Evolutionary conservation across 148 eudicot species (phyloP), one percentile per base, ranked within the genome.

Genomic region (Tetragonia tetragonoides): DNA sequence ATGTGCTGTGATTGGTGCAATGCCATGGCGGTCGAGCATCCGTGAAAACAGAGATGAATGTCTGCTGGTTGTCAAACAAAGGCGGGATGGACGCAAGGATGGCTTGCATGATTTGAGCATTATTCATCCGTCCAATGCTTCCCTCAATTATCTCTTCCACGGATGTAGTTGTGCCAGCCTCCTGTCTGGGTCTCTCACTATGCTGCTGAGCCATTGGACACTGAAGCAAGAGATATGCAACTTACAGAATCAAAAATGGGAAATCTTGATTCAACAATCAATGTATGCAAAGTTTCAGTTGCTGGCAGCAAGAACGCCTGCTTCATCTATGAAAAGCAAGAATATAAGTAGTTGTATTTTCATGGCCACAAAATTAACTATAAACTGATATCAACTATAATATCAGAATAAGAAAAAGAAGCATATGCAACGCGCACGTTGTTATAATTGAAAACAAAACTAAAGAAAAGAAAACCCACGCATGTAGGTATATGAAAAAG

Each of bases 21-120:
- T 81, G 72, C 83, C 83, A 81, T 41, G 65, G n/a, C 71, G 80
- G 80, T 42, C 76, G 66, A 24, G 72, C 80, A 63, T 81, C 79
- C 0, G 83, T 65, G 38, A 76, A 76, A 60, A 81, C 71, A 72
- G 76, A 76, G 24, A 81, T 81, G 72, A 81, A 71, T 4, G 83
- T 70, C 59, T 81, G 83, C 61, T 76, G 83, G 51, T 75, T 63
- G 65, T 81, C 83, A 39, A 81, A 81, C 42, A 81, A 34, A 28
- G 76, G 59, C 40, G 72, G 80, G 44, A 76, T 28, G 6, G 76
- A 63, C 24, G 80, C 83, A 18, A 81, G 61, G 41, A 81, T 28
- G 28, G 83, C 80, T 56, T 81, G 83, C 38, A 81, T 24, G 11
- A 76, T 70, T 53, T 76, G 83, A 76, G 42, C 37, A 38, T 73